Conservation (phyloP, 176 grass and related monocot genomes). For the Aegilops sharonensis region DNA sequence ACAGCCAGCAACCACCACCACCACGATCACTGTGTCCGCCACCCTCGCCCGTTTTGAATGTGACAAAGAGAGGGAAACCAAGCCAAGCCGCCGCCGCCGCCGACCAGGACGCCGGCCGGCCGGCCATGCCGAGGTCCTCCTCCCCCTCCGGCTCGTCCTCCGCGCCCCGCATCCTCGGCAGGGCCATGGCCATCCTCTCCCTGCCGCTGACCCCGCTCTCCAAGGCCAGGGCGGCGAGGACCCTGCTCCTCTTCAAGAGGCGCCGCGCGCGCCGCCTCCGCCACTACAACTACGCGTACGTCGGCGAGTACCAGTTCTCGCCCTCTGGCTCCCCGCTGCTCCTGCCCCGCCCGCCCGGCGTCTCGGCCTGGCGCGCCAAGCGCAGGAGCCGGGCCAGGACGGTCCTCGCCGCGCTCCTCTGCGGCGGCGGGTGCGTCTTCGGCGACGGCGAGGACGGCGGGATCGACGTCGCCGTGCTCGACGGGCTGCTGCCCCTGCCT, state of each 20-base stretch:
- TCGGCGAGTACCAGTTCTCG: slow-evolving; percentile 91
- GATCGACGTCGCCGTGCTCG: slow-evolving; percentile 36
- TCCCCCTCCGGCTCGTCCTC: background rate
- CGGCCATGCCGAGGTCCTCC: slow-evolving; percentile 38
- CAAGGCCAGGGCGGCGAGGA: slow-evolving; percentile 40
- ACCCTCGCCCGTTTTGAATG: slow-evolving; percentile 38
- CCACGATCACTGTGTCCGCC: background rate
- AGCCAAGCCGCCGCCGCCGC: background rate
- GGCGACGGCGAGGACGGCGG: background rate
- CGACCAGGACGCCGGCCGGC: background rate
- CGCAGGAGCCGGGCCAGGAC: slow-evolving; percentile 21
- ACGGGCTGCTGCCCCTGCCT: background rate
- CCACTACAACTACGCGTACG: slow-evolving; percentile 75
- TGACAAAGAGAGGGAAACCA: slow-evolving; percentile 68
- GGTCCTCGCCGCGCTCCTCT: slow-evolving; percentile 51
- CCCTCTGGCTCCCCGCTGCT: slow-evolving; percentile 60
- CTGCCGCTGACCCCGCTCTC: slow-evolving; percentile 48
- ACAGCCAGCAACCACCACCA: background rate
- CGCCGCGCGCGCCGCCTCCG: slow-evolving; percentile 32
- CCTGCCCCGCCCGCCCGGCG: slow-evolving; percentile 32
- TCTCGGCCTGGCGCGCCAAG: slow-evolving; percentile 36
- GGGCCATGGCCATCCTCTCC: slow-evolving; percentile 56
- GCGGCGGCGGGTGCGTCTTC: slow-evolving; percentile 27
- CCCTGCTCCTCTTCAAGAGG: slow-evolving; percentile 67
- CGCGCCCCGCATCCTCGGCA: slow-evolving; percentile 32